phyloP scores from a whole-genome alignment of 345 rosid species.

The Syzygium oleosum region DNA sequence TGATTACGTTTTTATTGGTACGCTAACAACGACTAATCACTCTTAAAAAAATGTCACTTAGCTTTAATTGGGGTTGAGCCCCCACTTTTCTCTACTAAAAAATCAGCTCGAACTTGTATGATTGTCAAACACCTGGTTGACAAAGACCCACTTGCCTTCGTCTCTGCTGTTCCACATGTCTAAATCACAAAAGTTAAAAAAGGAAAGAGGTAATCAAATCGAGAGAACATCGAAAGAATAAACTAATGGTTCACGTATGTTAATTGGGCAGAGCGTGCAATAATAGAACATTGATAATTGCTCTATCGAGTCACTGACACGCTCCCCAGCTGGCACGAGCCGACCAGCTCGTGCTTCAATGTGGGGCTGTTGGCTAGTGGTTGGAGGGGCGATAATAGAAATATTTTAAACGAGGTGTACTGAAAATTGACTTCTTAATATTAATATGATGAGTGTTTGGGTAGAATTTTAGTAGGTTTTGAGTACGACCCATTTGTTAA shows the following conservation, averaged over 20 bases:
- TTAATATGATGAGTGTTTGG: not conserved
- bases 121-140: not conserved
- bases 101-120: not conserved
- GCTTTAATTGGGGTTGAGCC: not conserved
- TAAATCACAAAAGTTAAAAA: not conserved
- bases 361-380: not conserved
- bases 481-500: not conserved
- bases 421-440: not conserved
- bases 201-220: not conserved
- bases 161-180: not conserved
- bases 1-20: not conserved
- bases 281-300: not conserved
- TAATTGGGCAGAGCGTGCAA: not conserved
- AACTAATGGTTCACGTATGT: not conserved
- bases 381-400: not conserved
- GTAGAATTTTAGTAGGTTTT: not conserved
- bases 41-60: not conserved
- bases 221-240: not conserved
- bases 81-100: not conserved
- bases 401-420: not conserved
- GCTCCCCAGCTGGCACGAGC: not conserved
- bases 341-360: not conserved
- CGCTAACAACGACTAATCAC: not conserved
- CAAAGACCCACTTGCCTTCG: not conserved
- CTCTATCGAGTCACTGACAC: not conserved